Percentiles rank a stretch among this genome's conserved stretches.
Conservation (phyloP, 768 basidiomycete genomes). For the Clitopilus hobsonii region DNA sequence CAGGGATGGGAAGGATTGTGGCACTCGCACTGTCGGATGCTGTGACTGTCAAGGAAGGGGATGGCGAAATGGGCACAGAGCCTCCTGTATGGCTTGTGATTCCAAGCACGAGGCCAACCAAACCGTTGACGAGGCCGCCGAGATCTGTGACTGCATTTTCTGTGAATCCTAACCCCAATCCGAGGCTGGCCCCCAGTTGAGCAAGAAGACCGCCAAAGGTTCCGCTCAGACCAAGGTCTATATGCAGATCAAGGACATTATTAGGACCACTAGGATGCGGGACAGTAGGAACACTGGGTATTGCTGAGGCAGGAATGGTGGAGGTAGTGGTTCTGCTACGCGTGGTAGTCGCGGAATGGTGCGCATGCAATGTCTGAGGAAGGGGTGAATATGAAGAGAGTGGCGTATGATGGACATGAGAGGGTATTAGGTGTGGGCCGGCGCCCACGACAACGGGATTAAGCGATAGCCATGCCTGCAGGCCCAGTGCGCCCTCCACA, state of each 20-base stretch:
- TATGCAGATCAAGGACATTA: background rate
- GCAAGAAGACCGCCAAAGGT: background rate
- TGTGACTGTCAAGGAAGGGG: background rate
- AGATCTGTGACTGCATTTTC: background rate
- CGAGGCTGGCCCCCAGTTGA: background rate
- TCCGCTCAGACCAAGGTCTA: background rate
- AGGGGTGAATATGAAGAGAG: background rate
- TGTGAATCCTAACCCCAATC: background rate
- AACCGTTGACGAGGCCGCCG: background rate
- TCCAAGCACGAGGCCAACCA: background rate
- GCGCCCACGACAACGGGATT: background rate
- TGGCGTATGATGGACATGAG: background rate
- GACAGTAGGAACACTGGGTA: no score
- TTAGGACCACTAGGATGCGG: background rate
- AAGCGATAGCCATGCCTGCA: constrained; percentile 5
- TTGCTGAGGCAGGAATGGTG: background rate
- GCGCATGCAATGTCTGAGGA: background rate
- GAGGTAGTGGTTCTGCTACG: background rate
- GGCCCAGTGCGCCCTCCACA: constrained; percentile 6
- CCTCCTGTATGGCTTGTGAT: background rate
- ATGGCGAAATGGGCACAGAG: background rate
- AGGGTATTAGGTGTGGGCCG: background rate
- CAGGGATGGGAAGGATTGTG: background rate
- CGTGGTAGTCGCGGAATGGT: background rate
- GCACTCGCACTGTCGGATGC: background rate